Percentiles rank a stretch among this genome's conserved stretches.
Evolutionary conservation across 768 basidiomycete species (phyloP).

Genomic region (Boletus tylopilopsis): DNA sequence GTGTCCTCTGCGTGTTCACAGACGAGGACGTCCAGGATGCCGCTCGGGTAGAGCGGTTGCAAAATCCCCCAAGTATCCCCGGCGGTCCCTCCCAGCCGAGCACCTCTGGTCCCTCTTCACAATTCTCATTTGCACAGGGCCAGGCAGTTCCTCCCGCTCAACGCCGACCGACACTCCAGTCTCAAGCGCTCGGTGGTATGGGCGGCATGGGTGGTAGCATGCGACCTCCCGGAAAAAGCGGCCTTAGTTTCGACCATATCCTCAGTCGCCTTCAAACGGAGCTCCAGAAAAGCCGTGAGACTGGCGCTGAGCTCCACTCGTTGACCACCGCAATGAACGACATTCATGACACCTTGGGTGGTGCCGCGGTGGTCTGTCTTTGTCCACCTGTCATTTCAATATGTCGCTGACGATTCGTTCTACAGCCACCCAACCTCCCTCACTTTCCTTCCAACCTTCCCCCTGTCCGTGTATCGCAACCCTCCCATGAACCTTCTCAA

Average conservation of each 20-base stretch:
- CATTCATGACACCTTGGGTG: slow-evolving; percentile 89
- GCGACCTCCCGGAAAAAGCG: slow-evolving; percentile 75
- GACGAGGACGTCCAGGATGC: slow-evolving; percentile 82
- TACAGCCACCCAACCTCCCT: slow-evolving; percentile 57
- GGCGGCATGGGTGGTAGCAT: slow-evolving; percentile 74
- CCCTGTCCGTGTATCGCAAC: slow-evolving; percentile 48
- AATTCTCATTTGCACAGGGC: slow-evolving; percentile 42
- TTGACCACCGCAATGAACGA: slow-evolving; percentile 79
- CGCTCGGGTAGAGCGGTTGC: slow-evolving; percentile 66
- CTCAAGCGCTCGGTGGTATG: slow-evolving; percentile 63
- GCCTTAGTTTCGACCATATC: slow-evolving; percentile 90
- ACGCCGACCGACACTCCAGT: slow-evolving; percentile 54
- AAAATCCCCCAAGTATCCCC: slow-evolving; percentile 34
- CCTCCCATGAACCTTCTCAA: slow-evolving; percentile 25
- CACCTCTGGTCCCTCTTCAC: slow-evolving; percentile 20
- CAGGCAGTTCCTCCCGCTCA: slow-evolving; percentile 37
- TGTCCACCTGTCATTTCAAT: neutral
- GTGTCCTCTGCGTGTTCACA: slow-evolving; percentile 82
- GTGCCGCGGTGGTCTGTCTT: slow-evolving; percentile 70
- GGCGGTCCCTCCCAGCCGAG: slow-evolving; percentile 36
- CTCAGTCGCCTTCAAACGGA: slow-evolving; percentile 85
- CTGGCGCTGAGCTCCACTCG: slow-evolving; percentile 77
- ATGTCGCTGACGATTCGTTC: slow-evolving; percentile 4
- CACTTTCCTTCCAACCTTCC: slow-evolving; percentile 65
- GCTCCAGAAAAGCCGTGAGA: slow-evolving; percentile 94